Evolutionary conservation across 306 rosid genomes (phyloP), one percentile per base, ranked within the genome.

Genomic region (Amphicarpaea edgeworthii): DNA sequence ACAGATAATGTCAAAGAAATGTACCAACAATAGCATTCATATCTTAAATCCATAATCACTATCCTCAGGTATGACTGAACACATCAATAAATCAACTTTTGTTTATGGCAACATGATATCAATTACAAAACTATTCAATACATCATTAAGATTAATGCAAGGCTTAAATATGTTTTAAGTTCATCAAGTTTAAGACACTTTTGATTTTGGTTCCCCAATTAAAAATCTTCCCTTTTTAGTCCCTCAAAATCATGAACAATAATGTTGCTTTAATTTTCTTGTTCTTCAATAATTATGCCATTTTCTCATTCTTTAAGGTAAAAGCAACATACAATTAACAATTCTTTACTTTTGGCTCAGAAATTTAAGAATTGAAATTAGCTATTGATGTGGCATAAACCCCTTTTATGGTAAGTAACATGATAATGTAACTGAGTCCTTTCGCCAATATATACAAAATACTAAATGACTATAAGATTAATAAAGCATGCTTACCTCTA

Each of bases 401-500:
- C 75, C 61, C 12, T 19, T 66, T 57, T 28, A 42, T 20, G 7
- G 41, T 38, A 68, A 65, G 54, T 38, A 46, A 20, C 57, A 61
- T 16, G 41, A 47, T 69, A 81, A 38, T 51, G 58, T 7, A 72
- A 47, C 20, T 73, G 11, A 38, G 21, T 49, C 61, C 30, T 45
- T 71, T 61, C 45, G 47, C 12, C 61, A 61, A 68, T 17, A 19
- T 40, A 49, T 38, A 63, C 41, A 43, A 30, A 30, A 30, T 43
- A 70, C 55, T 53, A 62, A 78, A 49, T 64, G 53, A 76, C 69
- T 34, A 23, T 21, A 73, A 73, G 59, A 64, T n/a, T n/a, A n/a
- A n/a, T 54, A 57, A 71, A 41, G 30, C 41, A 47, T 30, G 70
- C 86, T 62, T 63, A 93, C 99, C 94, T 96, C 99, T 81, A 96